These are phyloP conservation scores for Nitzschia inconspicua DNA, from an alignment of 108 stramenopile species.

Conservation along the genomic window DNA sequence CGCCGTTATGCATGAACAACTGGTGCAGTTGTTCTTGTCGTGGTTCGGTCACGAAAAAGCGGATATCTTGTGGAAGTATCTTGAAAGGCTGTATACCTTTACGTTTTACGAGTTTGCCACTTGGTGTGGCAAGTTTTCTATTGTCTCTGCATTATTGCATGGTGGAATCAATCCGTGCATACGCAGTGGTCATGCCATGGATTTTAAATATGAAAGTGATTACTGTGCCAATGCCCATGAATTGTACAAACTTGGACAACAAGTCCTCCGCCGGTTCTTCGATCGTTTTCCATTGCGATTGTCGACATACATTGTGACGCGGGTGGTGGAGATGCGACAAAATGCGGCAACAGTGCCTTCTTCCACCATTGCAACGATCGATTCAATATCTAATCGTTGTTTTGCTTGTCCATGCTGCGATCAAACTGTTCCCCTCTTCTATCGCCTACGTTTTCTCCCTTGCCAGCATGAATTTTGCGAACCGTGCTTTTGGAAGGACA, in stretches of 20 bases:
- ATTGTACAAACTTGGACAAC: slow-evolving; percentile 23
- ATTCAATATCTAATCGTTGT: not conserved
- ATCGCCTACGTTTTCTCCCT: not conserved
- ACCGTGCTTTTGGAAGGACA: slow-evolving; percentile 61
- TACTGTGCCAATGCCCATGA: too few relatives aligned
- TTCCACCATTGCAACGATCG: not conserved
- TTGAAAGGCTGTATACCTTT: slow-evolving; percentile 29
- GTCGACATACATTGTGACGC: slow-evolving; percentile 53
- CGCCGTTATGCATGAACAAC: not conserved
- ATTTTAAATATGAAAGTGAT: too few relatives aligned
- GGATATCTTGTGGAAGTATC: slow-evolving; percentile 1
- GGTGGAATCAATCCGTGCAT: slow-evolving; percentile 68
- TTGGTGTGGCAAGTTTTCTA: slow-evolving; percentile 55
- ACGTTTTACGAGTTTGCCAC: slow-evolving; percentile 72
- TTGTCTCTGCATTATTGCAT: slow-evolving; percentile 49
- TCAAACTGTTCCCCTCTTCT: not conserved
- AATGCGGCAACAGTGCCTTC: not conserved
- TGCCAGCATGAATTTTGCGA: slow-evolving; percentile 60
- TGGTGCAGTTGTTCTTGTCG: slow-evolving; percentile 26
- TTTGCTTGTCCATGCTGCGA: slow-evolving; percentile 15
- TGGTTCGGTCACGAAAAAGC: slow-evolving; percentile 46
- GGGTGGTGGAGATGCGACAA: slow-evolving; percentile 61
- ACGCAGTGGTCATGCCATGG: slow-evolving; percentile 8
- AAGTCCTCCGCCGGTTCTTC: slow-evolving; percentile 45
- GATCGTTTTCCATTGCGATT: slow-evolving; percentile 56